Conservation (phyloP, 2,329 filamentous ascomycete genomes). For the Epichloe gansuensis region DNA sequence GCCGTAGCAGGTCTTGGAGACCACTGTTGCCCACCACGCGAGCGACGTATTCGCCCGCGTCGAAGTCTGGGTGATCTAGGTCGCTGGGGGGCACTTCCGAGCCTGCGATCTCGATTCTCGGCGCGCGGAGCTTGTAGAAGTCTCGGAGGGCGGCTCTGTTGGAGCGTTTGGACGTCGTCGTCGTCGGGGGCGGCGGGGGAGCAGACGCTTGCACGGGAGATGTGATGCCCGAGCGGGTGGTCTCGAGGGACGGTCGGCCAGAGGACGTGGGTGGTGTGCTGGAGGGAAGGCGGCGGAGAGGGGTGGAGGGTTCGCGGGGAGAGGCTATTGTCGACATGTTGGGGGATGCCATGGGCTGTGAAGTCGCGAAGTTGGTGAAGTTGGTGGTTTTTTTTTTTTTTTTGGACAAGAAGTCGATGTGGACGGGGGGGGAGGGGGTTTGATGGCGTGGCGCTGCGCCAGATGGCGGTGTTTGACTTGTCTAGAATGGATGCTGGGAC, state of each 20-base stretch:
- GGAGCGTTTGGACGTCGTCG: slow-evolving; percentile 32
- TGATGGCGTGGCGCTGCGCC: too few species aligned
- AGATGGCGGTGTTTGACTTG: too few species aligned
- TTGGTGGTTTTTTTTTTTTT: neutral
- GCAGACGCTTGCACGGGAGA: slow-evolving; percentile 33
- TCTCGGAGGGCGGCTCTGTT: slow-evolving; percentile 83
- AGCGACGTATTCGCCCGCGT: slow-evolving; percentile 56
- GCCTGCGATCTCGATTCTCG: slow-evolving; percentile 30
- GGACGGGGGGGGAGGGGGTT: too few species aligned
- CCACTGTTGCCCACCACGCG: slow-evolving; percentile 47
- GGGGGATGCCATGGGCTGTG: neutral
- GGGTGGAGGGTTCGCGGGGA: slow-evolving; percentile 44
- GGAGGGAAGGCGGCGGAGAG: slow-evolving; percentile 45
- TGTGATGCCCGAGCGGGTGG: slow-evolving; percentile 43
- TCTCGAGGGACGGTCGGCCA: slow-evolving; percentile 59
- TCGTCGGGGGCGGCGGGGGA: slow-evolving; percentile 19
- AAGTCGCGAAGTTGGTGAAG: neutral
- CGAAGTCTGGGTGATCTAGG: slow-evolving; percentile 61
- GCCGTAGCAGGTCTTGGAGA: slow-evolving; percentile 54
- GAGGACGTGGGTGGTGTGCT: slow-evolving; percentile 61
- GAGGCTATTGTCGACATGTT: slow-evolving; percentile 53
- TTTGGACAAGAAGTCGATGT: too few species aligned
- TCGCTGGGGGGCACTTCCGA: slow-evolving; percentile 53
- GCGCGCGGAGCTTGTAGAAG: slow-evolving; percentile 68
- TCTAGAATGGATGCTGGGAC: too few species aligned